A percentile compares a stretch with the other conserved stretches of the same genome.
Evolutionary conservation across 495 filamentous ascomycete species (phyloP).

Genomic region (Cryomyces minteri): DNA sequence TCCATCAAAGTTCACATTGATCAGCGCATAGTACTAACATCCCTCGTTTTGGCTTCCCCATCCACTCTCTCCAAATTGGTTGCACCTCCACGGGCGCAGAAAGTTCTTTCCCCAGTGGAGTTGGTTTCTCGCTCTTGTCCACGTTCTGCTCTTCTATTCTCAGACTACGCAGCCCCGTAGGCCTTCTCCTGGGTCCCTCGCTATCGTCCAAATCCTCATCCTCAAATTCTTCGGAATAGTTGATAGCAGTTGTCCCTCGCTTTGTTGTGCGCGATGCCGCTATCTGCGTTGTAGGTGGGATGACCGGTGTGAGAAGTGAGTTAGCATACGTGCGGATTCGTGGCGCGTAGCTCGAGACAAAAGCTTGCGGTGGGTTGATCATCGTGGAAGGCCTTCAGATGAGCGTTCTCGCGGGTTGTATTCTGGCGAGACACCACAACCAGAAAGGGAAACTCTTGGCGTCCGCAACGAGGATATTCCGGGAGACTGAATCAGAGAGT

Average conservation of each 20-base stretch:
- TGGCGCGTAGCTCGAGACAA: constrained; percentile 81
- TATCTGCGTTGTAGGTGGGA: constrained; percentile 39
- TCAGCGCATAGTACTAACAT: constrained; percentile 21
- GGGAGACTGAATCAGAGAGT: too few species aligned
- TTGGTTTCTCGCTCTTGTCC: constrained; percentile 36
- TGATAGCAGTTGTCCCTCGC: constrained; percentile 86
- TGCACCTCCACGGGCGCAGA: constrained; percentile 62
- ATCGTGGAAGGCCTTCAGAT: too few species aligned
- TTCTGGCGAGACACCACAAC: too few species aligned
- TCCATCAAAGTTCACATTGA: not conserved
- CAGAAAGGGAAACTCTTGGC: too few species aligned
- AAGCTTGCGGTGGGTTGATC: constrained; percentile 43
- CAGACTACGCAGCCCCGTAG: constrained; percentile 69
- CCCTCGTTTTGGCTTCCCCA: constrained; percentile 50
- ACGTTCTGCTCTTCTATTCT: constrained; percentile 54
- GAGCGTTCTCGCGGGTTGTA: too few species aligned
- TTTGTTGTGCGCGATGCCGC: constrained; percentile 78
- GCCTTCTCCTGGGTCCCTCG: constrained; percentile 55
- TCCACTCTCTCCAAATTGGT: constrained; percentile 89
- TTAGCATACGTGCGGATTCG: constrained; percentile 84
- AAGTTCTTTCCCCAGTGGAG: constrained; percentile 76
- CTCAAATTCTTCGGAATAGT: constrained; percentile 90
- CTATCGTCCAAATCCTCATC: constrained; percentile 89
- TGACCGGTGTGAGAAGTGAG: constrained; percentile 75
- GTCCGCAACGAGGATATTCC: too few species aligned